Percentiles rank a stretch among this genome's conserved stretches.
Evolutionary conservation across 2,329 filamentous ascomycete genomes (phyloP).

Genomic region (Colletotrichum sp.): DNA sequence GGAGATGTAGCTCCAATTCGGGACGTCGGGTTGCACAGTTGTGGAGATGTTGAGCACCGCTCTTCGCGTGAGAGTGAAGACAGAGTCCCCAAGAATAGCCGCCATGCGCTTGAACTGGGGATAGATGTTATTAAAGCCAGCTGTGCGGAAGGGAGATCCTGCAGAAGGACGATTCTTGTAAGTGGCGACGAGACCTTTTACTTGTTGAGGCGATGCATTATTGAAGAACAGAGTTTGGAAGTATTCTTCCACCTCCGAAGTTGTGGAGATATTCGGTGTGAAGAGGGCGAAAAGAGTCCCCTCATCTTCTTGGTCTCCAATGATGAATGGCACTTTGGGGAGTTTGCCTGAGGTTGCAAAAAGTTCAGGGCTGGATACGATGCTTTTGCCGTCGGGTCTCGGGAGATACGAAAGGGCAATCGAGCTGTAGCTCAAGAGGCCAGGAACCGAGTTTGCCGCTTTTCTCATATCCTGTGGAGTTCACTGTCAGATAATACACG

Average conservation of each 20-base stretch:
- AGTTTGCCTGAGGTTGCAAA: conserved; percentile 53
- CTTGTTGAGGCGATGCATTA: conserved; percentile 31
- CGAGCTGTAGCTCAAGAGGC: conserved; percentile 58
- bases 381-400: conserved; percentile 60
- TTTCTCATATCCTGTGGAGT: conserved; percentile 47
- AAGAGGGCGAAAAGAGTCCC: conserved; percentile 68
- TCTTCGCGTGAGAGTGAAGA: conserved; percentile 48
- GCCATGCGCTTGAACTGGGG: conserved; percentile 69
- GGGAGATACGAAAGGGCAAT: conserved; percentile 66
- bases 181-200: conserved; percentile 54
- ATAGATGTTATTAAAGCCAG: conserved; percentile 62
- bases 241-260: conserved; percentile 54
- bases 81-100: conserved; percentile 66
- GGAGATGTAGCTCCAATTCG: conserved; percentile 65
- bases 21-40: conserved; percentile 46
- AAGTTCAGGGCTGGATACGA: conserved; percentile 58
- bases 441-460: conserved; percentile 63
- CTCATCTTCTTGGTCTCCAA: conserved; percentile 70
- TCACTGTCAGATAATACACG: conserved; percentile 61
- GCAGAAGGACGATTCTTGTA: conserved; percentile 55
- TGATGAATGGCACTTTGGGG: conserved; percentile 64
- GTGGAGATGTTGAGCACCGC: conserved; percentile 50
- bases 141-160: conserved; percentile 66
- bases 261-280: conserved; percentile 62
- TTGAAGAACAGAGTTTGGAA: conserved; percentile 52